A percentile compares a stretch with the other conserved stretches of the same genome.
These are phyloP conservation scores for Russula sp. DNA, from an alignment of 768 basidiomycete genomes.

Conservation along the genomic window DNA sequence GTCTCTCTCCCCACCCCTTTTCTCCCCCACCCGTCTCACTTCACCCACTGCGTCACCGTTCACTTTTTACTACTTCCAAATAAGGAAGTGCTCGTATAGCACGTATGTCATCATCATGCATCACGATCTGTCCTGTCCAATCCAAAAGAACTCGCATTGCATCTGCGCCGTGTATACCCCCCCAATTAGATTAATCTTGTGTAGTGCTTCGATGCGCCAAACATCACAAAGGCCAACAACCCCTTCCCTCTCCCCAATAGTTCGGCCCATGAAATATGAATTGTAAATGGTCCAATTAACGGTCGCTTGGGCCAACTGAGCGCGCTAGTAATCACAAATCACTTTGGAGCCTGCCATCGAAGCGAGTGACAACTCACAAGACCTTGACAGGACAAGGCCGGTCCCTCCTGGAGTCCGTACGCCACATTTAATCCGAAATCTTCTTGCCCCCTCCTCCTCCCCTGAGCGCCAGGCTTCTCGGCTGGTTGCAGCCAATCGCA, in stretches of 20 bases:
- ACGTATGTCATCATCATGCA: slow-evolving; percentile 1
- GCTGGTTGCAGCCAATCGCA: slow-evolving; percentile 19
- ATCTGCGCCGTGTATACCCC: slow-evolving; percentile 1
- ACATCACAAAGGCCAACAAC: slow-evolving; percentile 1
- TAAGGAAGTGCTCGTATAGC: slow-evolving; percentile 6
- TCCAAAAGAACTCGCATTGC: slow-evolving; percentile 3
- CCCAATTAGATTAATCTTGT: slow-evolving; percentile 23
- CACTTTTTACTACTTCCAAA: neutral
- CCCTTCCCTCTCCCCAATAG: neutral
- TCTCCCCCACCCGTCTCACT: neutral
- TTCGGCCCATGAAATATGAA: slow-evolving; percentile 16
- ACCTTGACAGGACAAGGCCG: slow-evolving; percentile 26
- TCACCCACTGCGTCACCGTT: slow-evolving; percentile 9
- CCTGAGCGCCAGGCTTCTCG: slow-evolving; percentile 29
- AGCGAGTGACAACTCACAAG: slow-evolving; percentile 15
- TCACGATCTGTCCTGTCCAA: neutral
- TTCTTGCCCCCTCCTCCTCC: slow-evolving; percentile 1
- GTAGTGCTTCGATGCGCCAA: slow-evolving; percentile 19
- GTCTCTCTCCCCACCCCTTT: neutral
- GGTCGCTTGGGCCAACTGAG: neutral
- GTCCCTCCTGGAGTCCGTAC: slow-evolving; percentile 15
- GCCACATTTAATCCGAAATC: slow-evolving; percentile 27
- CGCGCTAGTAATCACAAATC: slow-evolving; percentile 6
- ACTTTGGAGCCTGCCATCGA: slow-evolving; percentile 4
- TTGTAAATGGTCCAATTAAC: neutral